Base-by-base conservation (phyloP, 139 green algal species). In the Pleodorina starrii region DNA sequence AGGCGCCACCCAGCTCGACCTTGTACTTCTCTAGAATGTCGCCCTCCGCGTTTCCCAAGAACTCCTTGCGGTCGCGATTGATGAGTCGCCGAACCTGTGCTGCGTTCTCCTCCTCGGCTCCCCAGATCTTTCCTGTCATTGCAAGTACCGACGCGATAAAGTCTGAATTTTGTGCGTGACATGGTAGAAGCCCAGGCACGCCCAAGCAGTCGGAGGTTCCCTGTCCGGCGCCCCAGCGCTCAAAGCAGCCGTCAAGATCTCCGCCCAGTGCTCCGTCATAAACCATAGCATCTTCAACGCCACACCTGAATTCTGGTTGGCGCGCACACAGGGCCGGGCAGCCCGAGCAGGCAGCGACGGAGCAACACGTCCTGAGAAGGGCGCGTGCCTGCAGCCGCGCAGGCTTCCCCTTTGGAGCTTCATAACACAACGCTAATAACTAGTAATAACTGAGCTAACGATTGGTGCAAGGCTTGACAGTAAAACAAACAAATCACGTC, bases 81-180 rank as follows among this genome's bases (percentile, higher is more conserved):
- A 98, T 92, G 48, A 98, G 89, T 25, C 95, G 93, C 73, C 93
- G 92, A 25, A 98, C 96, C 78, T 97, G 94, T 0, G 93, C 94
- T 2, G 94, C 94, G 12, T 90, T 91, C 86, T 97, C 95, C 69
- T 97, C 46, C 21, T 80, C 83, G 2, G 83, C 46, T 3, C 66
- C 66, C 83, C 83, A 88, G 25, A 80, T 29, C 43, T 59, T 80
- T 6, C 83, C 83, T 88, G 44, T 48, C 35, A 48, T 32, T 32
- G 68, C 19, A n/a, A 57, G 48, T 57, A 21, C 48, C 48, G 48
- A 10, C n/a, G n/a, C n/a, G n/a, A n/a, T n/a, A n/a, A n/a, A n/a
- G n/a, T n/a, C n/a, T n/a, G n/a, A n/a, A n/a, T n/a, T n/a, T n/a
- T n/a, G n/a, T n/a, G n/a, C n/a, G n/a, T n/a, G n/a, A n/a, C n/a